Base-by-base conservation (phyloP, 257 asterid species). In the Nicotiana otophora region DNA sequence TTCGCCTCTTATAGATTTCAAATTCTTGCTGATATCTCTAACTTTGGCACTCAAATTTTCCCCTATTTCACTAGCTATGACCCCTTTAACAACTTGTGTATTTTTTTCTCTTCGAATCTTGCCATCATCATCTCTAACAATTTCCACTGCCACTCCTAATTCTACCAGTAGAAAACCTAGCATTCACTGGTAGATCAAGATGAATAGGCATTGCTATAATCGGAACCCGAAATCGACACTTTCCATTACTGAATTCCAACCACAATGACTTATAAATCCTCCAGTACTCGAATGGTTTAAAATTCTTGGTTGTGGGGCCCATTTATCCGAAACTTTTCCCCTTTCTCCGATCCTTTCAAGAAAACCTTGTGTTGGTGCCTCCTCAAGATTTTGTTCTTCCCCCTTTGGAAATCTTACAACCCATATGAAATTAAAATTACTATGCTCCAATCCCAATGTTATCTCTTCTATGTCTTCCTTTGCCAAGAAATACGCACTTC, bases 341-440 rank as follows among this genome's bases (percentile, higher is more conserved):
- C 87, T 83, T 0, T 77, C 87, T 31, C 88, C 89, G 4, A 87
- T 84, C 48, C 90, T 83, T 39, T 89, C 86, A 0, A 85, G 74
- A 77, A 84, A 89, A 30, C 91, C 89, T 69, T 42, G 2, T 6
- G 91, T 90, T 2, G 91, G 82, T 1, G 81, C 83, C 3, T 89
- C 89, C 19, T 85, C 83, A 1, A 85, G 20, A 55, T n/a, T 23
- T 33, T 3, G 53, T 19, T 83, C 79, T 55, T 80, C 86, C 0
- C 88, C 93, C 0, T 75, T 81, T 0, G 91, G 88, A 34, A 86
- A 90, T 72, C 96, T 81, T 0, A 86, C 10, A 19, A 92, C 89
- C 94, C 94, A 92, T 2, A 92, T 87, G 85, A 90, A 92, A 66
- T 81, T 89, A 19, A 67, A 91, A 2, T 80, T 46, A 84, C 92